Percentiles rank a stretch among this genome's conserved stretches.
phyloP scores from a whole-genome alignment of 2,329 filamentous ascomycete species.

The Lecanicillium sp. region DNA sequence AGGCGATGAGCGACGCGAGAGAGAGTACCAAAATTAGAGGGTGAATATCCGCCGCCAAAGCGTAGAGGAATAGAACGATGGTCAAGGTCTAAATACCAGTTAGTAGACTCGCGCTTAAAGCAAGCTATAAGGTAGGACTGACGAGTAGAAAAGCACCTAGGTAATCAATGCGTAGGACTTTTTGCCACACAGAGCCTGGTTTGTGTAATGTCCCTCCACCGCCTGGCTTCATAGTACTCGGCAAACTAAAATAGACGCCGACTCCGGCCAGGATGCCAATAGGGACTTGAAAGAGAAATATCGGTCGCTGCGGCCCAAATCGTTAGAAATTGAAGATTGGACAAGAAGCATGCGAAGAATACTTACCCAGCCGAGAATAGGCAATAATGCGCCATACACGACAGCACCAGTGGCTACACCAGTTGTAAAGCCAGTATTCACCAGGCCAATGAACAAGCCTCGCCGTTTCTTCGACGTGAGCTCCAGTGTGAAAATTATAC shows the following conservation, averaged over 20 bases:
- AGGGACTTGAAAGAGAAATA: conserved; percentile 68
- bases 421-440: conserved; percentile 64
- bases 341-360: not conserved
- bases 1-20: conserved; percentile 37
- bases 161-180: conserved; percentile 65
- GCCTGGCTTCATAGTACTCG: conserved; percentile 21
- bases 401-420: conserved; percentile 66
- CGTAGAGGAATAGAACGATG: conserved; percentile 64
- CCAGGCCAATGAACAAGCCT: conserved; percentile 64
- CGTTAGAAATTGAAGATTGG: not conserved
- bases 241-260: conserved; percentile 58
- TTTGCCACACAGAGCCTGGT: conserved; percentile 32
- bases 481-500: conserved; percentile 70
- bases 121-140: conserved; percentile 16
- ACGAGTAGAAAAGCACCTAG: conserved; percentile 60
- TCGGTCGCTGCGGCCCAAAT: conserved; percentile 56
- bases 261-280: conserved; percentile 52
- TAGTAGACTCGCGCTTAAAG: conserved; percentile 6
- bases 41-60: conserved; percentile 56
- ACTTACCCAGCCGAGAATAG: conserved; percentile 60
- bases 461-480: conserved; percentile 57
- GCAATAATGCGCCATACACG: conserved; percentile 57
- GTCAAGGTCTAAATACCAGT: conserved; percentile 41
- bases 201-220: conserved; percentile 5
- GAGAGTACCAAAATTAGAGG: conserved; percentile 53